Conservation (phyloP, 2,329 filamentous ascomycete species). For the Graphium sp. region DNA sequence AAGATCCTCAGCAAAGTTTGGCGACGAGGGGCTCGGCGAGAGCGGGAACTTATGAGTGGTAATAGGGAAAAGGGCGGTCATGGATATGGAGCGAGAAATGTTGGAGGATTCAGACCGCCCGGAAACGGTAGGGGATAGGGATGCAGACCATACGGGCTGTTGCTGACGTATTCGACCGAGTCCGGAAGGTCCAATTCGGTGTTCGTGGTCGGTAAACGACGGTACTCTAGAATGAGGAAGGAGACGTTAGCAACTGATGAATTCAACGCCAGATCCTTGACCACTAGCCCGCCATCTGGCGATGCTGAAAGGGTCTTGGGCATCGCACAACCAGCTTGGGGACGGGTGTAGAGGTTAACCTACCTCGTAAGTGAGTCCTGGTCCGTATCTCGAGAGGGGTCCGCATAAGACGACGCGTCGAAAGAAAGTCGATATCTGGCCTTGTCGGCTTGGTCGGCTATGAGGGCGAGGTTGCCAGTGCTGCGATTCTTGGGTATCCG, state of each 20-base stretch:
- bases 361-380: constrained; percentile 62
- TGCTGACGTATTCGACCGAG: constrained; percentile 88
- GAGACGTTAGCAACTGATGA: background rate
- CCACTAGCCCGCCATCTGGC: background rate
- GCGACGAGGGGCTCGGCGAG: constrained; percentile 50
- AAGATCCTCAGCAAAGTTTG: constrained; percentile 73
- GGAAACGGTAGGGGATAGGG: constrained; percentile 47
- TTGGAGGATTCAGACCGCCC: constrained; percentile 41
- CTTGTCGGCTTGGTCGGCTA: constrained; percentile 34
- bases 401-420: constrained; percentile 45
- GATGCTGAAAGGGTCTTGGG: background rate
- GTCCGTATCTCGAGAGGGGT: constrained; percentile 22
- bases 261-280: background rate
- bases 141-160: constrained; percentile 47
- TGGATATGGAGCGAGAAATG: constrained; percentile 52
- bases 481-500: constrained; percentile 48
- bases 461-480: constrained; percentile 40
- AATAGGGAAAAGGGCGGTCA: constrained; percentile 48
- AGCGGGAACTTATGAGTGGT: constrained; percentile 31
- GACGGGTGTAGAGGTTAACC: constrained; percentile 8
- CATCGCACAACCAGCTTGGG: background rate
- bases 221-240: constrained; percentile 42
- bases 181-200: constrained; percentile 71
- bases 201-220: constrained; percentile 72
- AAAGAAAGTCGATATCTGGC: constrained; percentile 58